Evolutionary conservation across 2,329 filamentous ascomycete genomes (phyloP), one percentile per base, ranked within the genome.

Genomic region (Zymoseptoria crescenta): DNA sequence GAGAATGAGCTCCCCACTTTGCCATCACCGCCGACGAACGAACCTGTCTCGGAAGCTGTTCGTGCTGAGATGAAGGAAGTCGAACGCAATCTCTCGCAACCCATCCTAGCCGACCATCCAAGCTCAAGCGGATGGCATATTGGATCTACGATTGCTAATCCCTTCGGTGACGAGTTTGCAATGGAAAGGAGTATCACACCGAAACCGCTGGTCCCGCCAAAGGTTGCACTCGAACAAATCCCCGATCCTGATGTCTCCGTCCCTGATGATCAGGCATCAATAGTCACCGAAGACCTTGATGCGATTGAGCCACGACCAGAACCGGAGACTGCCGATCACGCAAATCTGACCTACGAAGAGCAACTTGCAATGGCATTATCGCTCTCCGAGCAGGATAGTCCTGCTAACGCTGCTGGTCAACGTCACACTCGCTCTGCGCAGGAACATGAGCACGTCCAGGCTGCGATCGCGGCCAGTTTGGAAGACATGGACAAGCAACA

Each of bases 201-300:
- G 72, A 68, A 81, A 61, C 61, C 74, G 72, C 63, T 80, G 65
- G 69, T 78, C 1, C 73, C 78, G 9, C 75, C 79, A 35, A 77
- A 79, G 64, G 71, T 74, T 45, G 68, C 73, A 28, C 58, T 75
- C 5, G 69, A 73, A 21, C 56, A 57, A 10, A 55, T 54, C 1
- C 55, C 56, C 19, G 56, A 62, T 20, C 62, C 62, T 21, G 65
- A 64, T 8, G 60, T 62, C 2, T 60, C 61, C n/a, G 55, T 67
- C 4, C 65, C 62, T 45, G 65, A 64, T n/a, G 62, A 55, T 41
- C 66, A 61, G 52, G 35, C 35, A 4, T 54, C 57, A 20, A 28
- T 60, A 20, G 41, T 56, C 45, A 49, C 61, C 8, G 49, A 49
- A 21, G 54, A 56, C 1, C 53, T 52, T 10, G 49, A 28, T n/a